phyloP scores from a whole-genome alignment of 768 basidiomycete species.

The Gelatoporia subvermispora region DNA sequence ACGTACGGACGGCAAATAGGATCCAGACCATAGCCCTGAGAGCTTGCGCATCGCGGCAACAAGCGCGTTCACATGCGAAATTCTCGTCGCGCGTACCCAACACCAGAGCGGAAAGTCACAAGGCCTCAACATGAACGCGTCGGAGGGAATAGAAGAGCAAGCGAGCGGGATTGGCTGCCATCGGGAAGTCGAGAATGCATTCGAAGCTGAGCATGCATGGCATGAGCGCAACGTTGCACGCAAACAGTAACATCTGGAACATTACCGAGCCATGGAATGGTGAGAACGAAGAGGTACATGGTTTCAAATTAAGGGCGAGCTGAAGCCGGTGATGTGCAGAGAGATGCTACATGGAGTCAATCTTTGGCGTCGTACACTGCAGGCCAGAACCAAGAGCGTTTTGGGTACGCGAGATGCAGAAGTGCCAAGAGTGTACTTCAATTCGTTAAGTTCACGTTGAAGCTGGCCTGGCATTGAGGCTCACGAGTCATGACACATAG shows the following conservation, averaged over 20 bases:
- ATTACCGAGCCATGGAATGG: slow-evolving; percentile 52
- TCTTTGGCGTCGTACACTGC: neutral
- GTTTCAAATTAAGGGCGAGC: slow-evolving; percentile 45
- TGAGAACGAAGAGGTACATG: slow-evolving; percentile 38
- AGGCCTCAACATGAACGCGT: slow-evolving; percentile 24
- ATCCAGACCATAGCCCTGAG: slow-evolving; percentile 58
- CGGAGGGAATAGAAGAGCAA: slow-evolving; percentile 44
- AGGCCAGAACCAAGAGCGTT: neutral
- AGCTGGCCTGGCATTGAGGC: too few relatives aligned
- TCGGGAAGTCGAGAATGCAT: slow-evolving; percentile 55
- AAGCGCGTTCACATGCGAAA: slow-evolving; percentile 39
- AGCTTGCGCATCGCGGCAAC: slow-evolving; percentile 52
- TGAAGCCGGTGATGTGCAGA: slow-evolving; percentile 37
- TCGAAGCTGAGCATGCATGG: slow-evolving; percentile 36
- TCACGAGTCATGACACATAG: too few relatives aligned
- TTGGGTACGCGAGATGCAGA: slow-evolving; percentile 37
- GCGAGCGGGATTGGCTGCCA: slow-evolving; percentile 45
- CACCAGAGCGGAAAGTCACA: neutral
- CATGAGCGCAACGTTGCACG: neutral
- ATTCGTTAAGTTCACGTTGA: too few relatives aligned
- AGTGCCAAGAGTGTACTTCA: too few relatives aligned
- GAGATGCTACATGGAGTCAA: slow-evolving; percentile 30
- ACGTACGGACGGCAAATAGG: slow-evolving; percentile 48
- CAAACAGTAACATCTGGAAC: neutral
- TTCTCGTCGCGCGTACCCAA: slow-evolving; percentile 19